Evolutionary conservation across 257 asterid genomes (phyloP).

Genomic region (Henckelia pumila): DNA sequence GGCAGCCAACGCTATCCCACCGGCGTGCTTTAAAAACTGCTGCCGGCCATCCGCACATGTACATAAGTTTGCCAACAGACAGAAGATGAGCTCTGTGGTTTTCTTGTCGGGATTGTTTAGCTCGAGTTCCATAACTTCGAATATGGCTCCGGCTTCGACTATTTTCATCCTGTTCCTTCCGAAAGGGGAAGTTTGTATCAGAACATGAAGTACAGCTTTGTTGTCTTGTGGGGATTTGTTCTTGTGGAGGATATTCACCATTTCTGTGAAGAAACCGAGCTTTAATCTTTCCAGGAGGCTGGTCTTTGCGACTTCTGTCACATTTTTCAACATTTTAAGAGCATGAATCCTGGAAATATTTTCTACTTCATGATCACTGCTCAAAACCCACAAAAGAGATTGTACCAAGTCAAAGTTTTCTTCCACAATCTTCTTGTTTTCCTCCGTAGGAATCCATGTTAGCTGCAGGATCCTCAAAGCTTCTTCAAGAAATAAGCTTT

Average conservation of each 20-base stretch:
- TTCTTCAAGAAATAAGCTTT: conserved; percentile 38
- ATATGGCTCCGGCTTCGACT: conserved; percentile 52
- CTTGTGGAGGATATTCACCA: conserved; percentile 28
- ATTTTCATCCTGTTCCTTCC: conserved; percentile 54
- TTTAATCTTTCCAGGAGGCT: conserved; percentile 32
- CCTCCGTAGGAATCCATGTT: conserved; percentile 48
- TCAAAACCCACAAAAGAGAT: conserved; percentile 50
- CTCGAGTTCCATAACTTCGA: conserved; percentile 58
- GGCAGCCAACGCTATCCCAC: conserved; percentile 59
- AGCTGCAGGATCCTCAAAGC: conserved; percentile 49
- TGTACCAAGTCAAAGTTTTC: conserved; percentile 39
- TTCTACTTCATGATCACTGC: conserved; percentile 6
- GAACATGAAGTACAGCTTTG: conserved; percentile 43
- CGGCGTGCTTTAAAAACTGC: conserved; percentile 59
- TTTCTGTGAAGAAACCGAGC: conserved; percentile 30
- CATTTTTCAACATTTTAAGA: conserved; percentile 33
- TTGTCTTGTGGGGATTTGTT: conserved; percentile 30
- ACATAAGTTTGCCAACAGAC: conserved; percentile 57
- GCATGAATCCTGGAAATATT: conserved; percentile 40
- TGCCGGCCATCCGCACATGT: conserved; percentile 85
- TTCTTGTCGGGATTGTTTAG: conserved; percentile 30
- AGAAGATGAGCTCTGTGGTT: conserved; percentile 50
- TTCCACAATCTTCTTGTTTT: conserved; percentile 40
- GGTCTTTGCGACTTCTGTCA: conserved; percentile 29
- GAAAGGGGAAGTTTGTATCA: conserved; percentile 37